Base-by-base conservation (phyloP, 164 flowering plant genomes). In the Macadamia tetraphylla region DNA sequence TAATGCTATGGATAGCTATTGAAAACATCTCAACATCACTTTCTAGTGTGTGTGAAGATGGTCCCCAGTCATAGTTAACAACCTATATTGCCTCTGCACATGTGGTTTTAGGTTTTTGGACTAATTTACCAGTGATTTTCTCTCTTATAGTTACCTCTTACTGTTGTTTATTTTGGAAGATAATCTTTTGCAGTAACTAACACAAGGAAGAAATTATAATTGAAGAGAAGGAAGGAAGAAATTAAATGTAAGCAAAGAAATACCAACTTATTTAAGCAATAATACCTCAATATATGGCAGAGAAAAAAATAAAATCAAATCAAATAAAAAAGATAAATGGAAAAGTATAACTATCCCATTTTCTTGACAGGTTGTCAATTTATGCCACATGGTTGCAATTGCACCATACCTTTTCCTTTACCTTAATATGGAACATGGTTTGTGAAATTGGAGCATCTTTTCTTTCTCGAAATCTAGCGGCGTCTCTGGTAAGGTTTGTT, bases 361-460 rank as follows among this genome's bases (percentile, higher is more conserved):
- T 69, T 77, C 71, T 76, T 58, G 79, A 61, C 67, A 68, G 73
- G 83, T 23, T 49, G 68, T 74, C 71, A 60, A 70, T 51, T 55
- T 44, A 66, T 46, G 75, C 78, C 88, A 83, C 82, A 75, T 85
- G 88, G 83, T 75, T n/a, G 55, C 56, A 32, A 68, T 14, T 67
- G 46, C 13, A 63, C 87, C 89, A 70, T 76, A 81, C 74, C 86
- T 87, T 82, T 85, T 71, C 76, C 77, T 79, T 71, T 69, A 75
- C 66, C 66, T 71, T 74, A 59, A 67, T 62, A 14, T 67, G 70
- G 74, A 64, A 64, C 71, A 64, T 69, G 81, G 79, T 78, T 77
- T 78, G 75, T 79, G 65, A 75, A 81, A 79, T 84, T 81, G 76
- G 67, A 68, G 85, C 85, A 78, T 83, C 85, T 82, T 76, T 70